phyloP scores from a whole-genome alignment of 805 yeast species.

The Isabelozyma gotoi region DNA sequence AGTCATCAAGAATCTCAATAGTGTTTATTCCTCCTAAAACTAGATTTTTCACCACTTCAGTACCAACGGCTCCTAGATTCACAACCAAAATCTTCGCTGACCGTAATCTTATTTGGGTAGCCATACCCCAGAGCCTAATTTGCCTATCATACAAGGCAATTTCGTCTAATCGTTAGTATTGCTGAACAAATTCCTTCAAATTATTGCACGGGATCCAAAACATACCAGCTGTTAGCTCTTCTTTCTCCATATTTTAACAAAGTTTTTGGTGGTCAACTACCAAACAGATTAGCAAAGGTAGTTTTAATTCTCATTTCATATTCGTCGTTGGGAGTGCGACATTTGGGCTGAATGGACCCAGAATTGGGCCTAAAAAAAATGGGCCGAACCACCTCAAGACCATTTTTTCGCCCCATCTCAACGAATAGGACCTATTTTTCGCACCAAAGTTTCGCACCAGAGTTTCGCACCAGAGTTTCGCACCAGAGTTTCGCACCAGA shows the following conservation, averaged over 20 bases:
- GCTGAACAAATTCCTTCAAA: background rate
- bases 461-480: background rate
- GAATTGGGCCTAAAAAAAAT: too few relatives aligned
- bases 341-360: too few relatives aligned
- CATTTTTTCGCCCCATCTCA: too few relatives aligned
- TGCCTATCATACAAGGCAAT: constrained; percentile 93
- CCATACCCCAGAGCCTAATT: constrained; percentile 93
- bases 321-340: too few relatives aligned
- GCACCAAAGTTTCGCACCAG: too few relatives aligned
- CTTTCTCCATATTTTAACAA: constrained; percentile 2
- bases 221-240: constrained; percentile 10
- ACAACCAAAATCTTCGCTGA: constrained; percentile 69
- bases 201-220: background rate
- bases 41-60: constrained; percentile 80
- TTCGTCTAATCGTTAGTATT: constrained; percentile 52
- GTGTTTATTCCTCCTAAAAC: constrained; percentile 87
- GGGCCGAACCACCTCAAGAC: too few relatives aligned
- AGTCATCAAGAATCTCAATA: constrained; percentile 64
- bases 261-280: too few relatives aligned
- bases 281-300: too few relatives aligned
- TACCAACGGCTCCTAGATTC: constrained; percentile 74
- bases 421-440: too few relatives aligned
- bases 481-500: background rate
- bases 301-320: too few relatives aligned
- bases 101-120: constrained; percentile 78